Evolutionary conservation across 75 land plant species (phyloP), one percentile per base, ranked within the genome.

Genomic region (Cunninghamia lanceolata): DNA sequence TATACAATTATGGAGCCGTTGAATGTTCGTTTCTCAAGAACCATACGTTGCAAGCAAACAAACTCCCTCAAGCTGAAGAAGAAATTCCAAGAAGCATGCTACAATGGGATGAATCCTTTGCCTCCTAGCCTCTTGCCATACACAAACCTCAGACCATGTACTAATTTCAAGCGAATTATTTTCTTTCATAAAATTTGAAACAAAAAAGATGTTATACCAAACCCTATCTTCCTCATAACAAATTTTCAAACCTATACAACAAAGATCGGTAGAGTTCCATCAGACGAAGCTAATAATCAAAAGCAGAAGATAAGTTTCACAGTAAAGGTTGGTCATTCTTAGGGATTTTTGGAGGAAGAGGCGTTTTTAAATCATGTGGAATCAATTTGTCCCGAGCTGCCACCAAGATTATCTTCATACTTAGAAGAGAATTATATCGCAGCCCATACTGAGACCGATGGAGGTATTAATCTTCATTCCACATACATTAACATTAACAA

Each of bases 31-130:
- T 79, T 28, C 40, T 10, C 82, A 13, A 43, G 47, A 25, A 79
- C 47, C 30, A 79, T 43, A 42, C 45, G 30, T 4, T 43, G 30
- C 82, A 40, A 79, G 82, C 14, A 79, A 28, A 25, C 25, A 28
- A 79, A 9, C 3, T 79, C 30, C 32, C 21, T 16, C 82, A 43
- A 79, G 15, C 19, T 28, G 28, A 63, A 6, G 46, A 79, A 79
- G 46, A 79, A 43, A 28, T 19, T 9, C 28, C 32, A 21, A 43
- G 82, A 79, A 43, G 82, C 47, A 28, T 79, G 30, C 9, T 79
- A 2, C 6, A 9, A 17, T 79, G 82, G 82, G 82, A 79, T 28
- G 47, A 79, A 79, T 79, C 82, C 82, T 79, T 32, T 43, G 47
- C 50, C 82, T 43, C 82, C 4, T 13, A 43, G 32, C 50, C 10